Percentiles rank a stretch among this genome's conserved stretches.
phyloP scores from a whole-genome alignment of 176 grass and related monocot genomes.

The Carex myosuroides region DNA sequence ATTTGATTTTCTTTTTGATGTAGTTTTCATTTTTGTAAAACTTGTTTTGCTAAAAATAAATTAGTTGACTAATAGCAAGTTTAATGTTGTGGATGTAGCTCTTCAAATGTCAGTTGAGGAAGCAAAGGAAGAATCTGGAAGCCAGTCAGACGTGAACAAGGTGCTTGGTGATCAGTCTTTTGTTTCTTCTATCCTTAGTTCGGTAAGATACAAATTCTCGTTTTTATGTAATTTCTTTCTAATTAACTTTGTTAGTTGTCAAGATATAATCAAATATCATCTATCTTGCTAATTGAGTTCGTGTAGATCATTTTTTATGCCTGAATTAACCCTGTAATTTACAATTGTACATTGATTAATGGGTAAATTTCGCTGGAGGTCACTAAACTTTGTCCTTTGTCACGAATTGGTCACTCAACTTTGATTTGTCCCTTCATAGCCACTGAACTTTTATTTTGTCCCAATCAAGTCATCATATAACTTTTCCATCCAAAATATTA shows the following conservation, averaged over 20 bases:
- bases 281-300: neutral
- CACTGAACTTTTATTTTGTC: too few species aligned
- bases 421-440: too few species aligned
- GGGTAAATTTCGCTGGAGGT: too few species aligned
- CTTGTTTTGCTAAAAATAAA: neutral
- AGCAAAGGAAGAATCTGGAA: constrained; percentile 19
- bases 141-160: constrained; percentile 77
- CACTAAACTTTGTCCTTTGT: too few species aligned
- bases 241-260: neutral
- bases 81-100: constrained; percentile 34
- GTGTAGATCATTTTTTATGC: neutral
- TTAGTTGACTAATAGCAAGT: neutral
- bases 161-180: constrained; percentile 89
- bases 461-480: too few species aligned
- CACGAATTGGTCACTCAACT: too few species aligned
- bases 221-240: neutral
- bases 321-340: neutral
- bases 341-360: neutral
- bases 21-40: neutral
- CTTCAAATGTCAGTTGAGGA: constrained; percentile 99
- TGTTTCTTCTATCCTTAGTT: constrained; percentile 94
- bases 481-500: too few species aligned
- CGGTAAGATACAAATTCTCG: constrained; percentile 30
- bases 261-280: neutral
- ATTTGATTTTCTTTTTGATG: neutral